These are phyloP conservation scores for Laguncularia racemosa DNA, from an alignment of 345 rosid species.

Conservation along the genomic window DNA sequence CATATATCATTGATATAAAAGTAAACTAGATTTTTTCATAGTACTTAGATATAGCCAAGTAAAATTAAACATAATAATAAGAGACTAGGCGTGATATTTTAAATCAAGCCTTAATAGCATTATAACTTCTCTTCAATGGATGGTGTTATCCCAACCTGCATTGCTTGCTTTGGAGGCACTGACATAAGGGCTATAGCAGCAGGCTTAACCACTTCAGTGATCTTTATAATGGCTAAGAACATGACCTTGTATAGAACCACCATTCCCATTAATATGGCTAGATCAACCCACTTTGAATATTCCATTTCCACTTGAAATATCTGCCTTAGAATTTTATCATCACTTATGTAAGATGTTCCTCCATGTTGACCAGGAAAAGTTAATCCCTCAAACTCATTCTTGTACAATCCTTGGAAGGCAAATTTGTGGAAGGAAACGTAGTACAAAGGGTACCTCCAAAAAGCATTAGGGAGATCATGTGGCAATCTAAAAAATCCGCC, in stretches of 20 bases:
- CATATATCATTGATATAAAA: no score
- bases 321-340: slow-evolving; percentile 11
- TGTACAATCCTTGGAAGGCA: slow-evolving; percentile 18
- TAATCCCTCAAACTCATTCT: slow-evolving; percentile 17
- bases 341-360: not conserved
- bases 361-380: not conserved
- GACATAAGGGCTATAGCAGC: not conserved
- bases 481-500: slow-evolving; percentile 6
- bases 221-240: slow-evolving; percentile 7
- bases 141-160: not conserved
- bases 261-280: slow-evolving; percentile 11
- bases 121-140: not conserved
- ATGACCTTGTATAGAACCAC: slow-evolving; percentile 12
- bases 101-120: no score
- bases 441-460: slow-evolving; percentile 15
- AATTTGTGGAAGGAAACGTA: slow-evolving; percentile 13
- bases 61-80: no score
- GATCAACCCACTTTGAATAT: slow-evolving; percentile 18
- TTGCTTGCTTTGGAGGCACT: not conserved
- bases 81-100: no score
- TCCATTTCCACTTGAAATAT: slow-evolving; percentile 17
- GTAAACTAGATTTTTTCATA: no score
- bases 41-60: no score
- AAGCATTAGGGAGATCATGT: slow-evolving; percentile 2
- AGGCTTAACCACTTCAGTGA: slow-evolving; percentile 4